Evolutionary conservation across 1,284 basidiomycete genomes (phyloP), one percentile per base, ranked within the genome.

Genomic region (Phellopilus nigrolimitatus): DNA sequence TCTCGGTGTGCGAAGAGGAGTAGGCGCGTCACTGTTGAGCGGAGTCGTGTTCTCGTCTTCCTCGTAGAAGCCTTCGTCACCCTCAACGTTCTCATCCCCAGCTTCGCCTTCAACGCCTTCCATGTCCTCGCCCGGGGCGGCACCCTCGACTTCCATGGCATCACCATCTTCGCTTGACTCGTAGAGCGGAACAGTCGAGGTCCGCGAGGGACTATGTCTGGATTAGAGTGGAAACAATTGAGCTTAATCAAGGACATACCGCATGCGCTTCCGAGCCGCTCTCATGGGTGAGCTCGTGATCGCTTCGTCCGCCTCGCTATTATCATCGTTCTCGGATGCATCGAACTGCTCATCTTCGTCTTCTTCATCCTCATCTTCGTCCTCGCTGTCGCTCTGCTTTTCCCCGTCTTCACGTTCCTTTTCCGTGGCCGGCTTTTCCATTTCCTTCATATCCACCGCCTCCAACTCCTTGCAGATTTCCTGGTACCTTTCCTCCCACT

Each of bases 401-500:
- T 63, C 71, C 3, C 73, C 69, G 4, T 66, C 71, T 7, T 71
- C 67, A 47, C 79, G 72, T 1, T 82, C 79, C 4, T 72, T 79
- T 48, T 80, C 80, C 0, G 78, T 79, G 6, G 83, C 69, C 3
- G 62, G 65, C 22, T 71, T 70, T 58, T 84, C 79, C 44, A 83
- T 61, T 57, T 77, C 72, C 34, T 79, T 74, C 51, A 88, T 66
- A 58, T 91, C 79, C 22, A 78, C 60, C 51, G 69, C 75, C 45
- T 78, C 78, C 31, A 88, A 72, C 57, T 83, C 76, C 33, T 77
- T 71, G 22, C 63, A 62, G 24, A 82, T 66, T 38, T 64, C 66
- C 5, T 72, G 69, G 63, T 91, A 92, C 42, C 84, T 72, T 46
- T 74, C 74, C 63, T 89, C 76, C 85, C 91, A 98, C 51, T 88